Percentiles rank a stretch among this genome's conserved stretches.
These are phyloP conservation scores for Sugiyamaella novakii DNA, from an alignment of 1,139 yeast species.

Conservation along the genomic window DNA sequence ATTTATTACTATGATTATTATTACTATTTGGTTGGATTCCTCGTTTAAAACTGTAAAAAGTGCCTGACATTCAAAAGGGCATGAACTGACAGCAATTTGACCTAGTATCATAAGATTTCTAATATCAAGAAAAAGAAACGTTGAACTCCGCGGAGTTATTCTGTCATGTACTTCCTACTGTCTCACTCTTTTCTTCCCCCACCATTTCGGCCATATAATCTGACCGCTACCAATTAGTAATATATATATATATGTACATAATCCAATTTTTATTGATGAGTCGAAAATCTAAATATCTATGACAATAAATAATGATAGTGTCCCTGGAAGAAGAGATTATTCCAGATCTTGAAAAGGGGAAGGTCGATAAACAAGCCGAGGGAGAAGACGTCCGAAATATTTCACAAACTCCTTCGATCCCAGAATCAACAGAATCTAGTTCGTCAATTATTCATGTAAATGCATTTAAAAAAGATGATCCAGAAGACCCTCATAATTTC, in stretches of 20 bases:
- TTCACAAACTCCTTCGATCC: background rate
- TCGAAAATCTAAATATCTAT: background rate
- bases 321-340: background rate
- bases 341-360: background rate
- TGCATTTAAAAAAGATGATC: slow-evolving; percentile 18
- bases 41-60: background rate
- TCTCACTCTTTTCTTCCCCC: too few species aligned
- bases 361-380: background rate
- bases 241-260: background rate
- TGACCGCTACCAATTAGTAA: background rate
- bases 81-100: background rate
- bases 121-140: slow-evolving; percentile 1
- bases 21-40: too few species aligned
- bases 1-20: too few species aligned
- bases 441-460: background rate
- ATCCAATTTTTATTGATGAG: background rate
- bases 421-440: background rate
- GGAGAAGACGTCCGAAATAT: background rate
- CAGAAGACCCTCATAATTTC: slow-evolving; percentile 22
- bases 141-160: slow-evolving; percentile 1
- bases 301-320: background rate
- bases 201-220: background rate
- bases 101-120: background rate
- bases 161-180: too few species aligned
- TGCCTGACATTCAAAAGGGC: too few species aligned